Percentiles rank a stretch among this genome's conserved stretches.
phyloP scores from a whole-genome alignment of 805 yeast genomes.

The Kluyveromyces siamensis region DNA sequence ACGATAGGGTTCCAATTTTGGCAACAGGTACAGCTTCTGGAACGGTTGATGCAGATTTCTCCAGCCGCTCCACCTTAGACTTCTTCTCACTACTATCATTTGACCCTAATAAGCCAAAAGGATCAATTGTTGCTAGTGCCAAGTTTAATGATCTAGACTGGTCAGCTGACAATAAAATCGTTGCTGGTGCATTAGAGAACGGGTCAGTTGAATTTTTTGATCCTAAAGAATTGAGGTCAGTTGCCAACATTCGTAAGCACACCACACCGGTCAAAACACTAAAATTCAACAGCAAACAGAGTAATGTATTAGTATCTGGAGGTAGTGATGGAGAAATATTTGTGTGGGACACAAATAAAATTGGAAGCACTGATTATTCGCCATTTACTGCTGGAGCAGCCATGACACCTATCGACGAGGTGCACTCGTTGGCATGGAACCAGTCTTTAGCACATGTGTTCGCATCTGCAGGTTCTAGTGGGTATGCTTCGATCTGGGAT shows the following conservation, averaged over 20 bases:
- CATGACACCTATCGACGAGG: conserved; percentile 72
- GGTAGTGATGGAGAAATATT: conserved; percentile 83
- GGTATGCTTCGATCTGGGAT: conserved; percentile 92
- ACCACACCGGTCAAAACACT: conserved; percentile 62
- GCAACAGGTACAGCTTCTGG: conserved; percentile 97
- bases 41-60: conserved; percentile 81
- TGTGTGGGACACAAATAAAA: conserved; percentile 81
- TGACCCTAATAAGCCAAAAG: conserved; percentile 32
- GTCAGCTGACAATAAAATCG: conserved; percentile 55
- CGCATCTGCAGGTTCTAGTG: conserved; percentile 81
- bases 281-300: conserved; percentile 68
- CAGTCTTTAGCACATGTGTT: conserved; percentile 72
- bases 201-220: conserved; percentile 73
- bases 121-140: conserved; percentile 39
- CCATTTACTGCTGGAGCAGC: conserved; percentile 65
- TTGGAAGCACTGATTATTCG: conserved; percentile 25
- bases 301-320: conserved; percentile 71
- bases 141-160: conserved; percentile 78
- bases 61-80: conserved; percentile 68
- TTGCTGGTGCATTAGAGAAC: conserved; percentile 87
- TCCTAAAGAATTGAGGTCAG: conserved; percentile 36
- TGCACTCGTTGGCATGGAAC: conserved; percentile 84
- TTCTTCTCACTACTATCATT: conserved; percentile 60
- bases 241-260: conserved; percentile 51
- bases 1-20: conserved; percentile 58